These are phyloP conservation scores for Larix kaempferi DNA, from an alignment of 75 land plant species.

Conservation along the genomic window DNA sequence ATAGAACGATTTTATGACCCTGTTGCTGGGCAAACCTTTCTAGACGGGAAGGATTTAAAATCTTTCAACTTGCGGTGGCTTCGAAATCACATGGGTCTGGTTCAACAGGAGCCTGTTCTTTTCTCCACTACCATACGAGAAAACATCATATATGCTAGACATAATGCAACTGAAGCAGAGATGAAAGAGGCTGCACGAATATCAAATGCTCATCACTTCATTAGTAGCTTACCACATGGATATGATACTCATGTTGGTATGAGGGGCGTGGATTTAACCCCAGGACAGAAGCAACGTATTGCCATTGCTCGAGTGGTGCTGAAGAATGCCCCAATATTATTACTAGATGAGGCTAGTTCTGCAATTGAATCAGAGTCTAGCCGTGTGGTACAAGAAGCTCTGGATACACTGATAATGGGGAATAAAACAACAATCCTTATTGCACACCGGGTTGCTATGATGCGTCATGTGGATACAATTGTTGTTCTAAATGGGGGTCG, in stretches of 20 bases:
- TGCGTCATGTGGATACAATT: slow-evolving; percentile 94
- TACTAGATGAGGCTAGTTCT: slow-evolving; percentile 96
- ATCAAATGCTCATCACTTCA: slow-evolving; percentile 99
- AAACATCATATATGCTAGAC: slow-evolving; percentile 95
- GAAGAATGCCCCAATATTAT: slow-evolving; percentile 94
- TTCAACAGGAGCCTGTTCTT: slow-evolving; percentile 96
- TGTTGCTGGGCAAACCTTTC: slow-evolving; percentile 62
- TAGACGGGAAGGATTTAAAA: slow-evolving; percentile 92
- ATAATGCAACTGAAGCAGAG: slow-evolving; percentile 98
- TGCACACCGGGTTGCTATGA: slow-evolving; percentile 96
- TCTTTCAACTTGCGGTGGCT: slow-evolving; percentile 88
- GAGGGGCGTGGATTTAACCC: slow-evolving; percentile 91
- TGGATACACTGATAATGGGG: slow-evolving; percentile 95
- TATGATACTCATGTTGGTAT: slow-evolving; percentile 99
- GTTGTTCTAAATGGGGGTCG: slow-evolving; percentile 94
- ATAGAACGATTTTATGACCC: slow-evolving; percentile 98
- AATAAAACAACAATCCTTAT: slow-evolving; percentile 94
- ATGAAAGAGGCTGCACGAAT: slow-evolving; percentile 98
- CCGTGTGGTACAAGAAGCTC: slow-evolving; percentile 95
- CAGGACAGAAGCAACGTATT: slow-evolving; percentile 96
- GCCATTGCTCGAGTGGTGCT: slow-evolving; percentile 95
- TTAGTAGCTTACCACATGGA: slow-evolving; percentile 97
- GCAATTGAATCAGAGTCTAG: slow-evolving; percentile 94
- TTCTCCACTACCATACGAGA: slow-evolving; percentile 95
- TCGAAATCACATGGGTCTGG: slow-evolving; percentile 88